These are phyloP conservation scores for Apiospora sp. DNA, from an alignment of 2,329 filamentous ascomycete species.

Conservation along the genomic window DNA sequence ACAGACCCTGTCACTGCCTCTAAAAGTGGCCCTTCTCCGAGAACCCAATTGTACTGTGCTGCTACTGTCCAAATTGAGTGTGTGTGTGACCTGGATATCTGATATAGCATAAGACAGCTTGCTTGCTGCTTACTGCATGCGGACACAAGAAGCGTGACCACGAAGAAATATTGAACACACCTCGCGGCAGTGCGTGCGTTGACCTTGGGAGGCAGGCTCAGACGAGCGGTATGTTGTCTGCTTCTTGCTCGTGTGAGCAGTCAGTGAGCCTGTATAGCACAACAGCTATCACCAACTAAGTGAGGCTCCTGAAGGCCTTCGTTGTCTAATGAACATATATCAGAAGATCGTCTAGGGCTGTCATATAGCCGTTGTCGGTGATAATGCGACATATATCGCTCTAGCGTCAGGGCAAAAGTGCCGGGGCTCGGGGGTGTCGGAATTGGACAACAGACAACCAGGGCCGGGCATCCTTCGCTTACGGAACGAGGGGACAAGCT, in stretches of 20 bases:
- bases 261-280: neutral
- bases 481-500: slow-evolving; percentile 16
- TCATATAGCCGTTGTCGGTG: neutral
- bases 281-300: neutral
- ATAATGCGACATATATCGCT: slow-evolving; percentile 19
- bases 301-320: neutral
- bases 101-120: neutral
- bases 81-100: slow-evolving; percentile 19
- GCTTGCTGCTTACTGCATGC: slow-evolving; percentile 18
- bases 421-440: slow-evolving; percentile 15
- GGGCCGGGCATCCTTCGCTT: slow-evolving; percentile 16
- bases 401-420: slow-evolving; percentile 15
- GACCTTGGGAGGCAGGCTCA: neutral
- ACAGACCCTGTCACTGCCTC: slow-evolving; percentile 16
- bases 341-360: neutral
- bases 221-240: neutral
- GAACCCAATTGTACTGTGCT: neutral
- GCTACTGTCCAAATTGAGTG: slow-evolving; percentile 1
- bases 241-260: neutral
- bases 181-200: neutral
- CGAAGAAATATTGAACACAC: neutral
- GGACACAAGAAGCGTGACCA: slow-evolving; percentile 8
- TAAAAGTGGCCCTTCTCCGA: neutral
- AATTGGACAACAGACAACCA: slow-evolving; percentile 4
- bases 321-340: neutral